Base-by-base conservation (phyloP, 73 alveolate species). In the Halteria grandinella region DNA sequence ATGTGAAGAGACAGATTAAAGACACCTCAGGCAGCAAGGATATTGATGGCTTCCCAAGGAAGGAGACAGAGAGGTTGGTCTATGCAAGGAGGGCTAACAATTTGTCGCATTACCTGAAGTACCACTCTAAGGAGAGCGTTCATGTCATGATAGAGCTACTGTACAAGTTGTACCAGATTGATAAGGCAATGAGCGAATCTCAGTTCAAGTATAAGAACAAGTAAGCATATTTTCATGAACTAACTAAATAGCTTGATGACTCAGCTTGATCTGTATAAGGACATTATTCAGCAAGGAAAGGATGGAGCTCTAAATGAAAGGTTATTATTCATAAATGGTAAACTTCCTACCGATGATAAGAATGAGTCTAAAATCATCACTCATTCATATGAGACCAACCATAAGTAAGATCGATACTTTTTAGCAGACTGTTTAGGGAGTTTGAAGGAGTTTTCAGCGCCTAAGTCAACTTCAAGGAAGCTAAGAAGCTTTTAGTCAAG, bases 1-100 rank as follows among this genome's bases (percentile, higher is more conserved):
- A 44, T 44, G 80, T 66, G 1, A 66, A 47, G 36, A 66, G 58
- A 66, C 2, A n/a, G 32, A 50, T 66, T 25, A 66, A 27, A 44
- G 80, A 66, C 3, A 44, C 55, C 39, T 7, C 55, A 1, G 52
- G 80, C 45, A n/a, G n/a, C n/a, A n/a, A n/a, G n/a, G 80, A 66
- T 2, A 8, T 66, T 18, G 80, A 66, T 27, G 80, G 80, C 15
- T 28, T 66, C 32, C 29, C 63, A 3, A 43, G 80, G 45, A 66
- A 32, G 28, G 80, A 66, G 39, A 57, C 29, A 1, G 80, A 66
- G 24, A 66, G 24, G 36, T 45, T 66, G 28, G 80, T 66, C 5
- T 66, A 44, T 23, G 69, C 63, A 23, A 66, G 21, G 23, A 41
- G 66, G 31, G 80, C 63, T 10, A 4, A 5, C 17, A n/a, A 37